Percentiles rank a stretch among this genome's conserved stretches.
These are phyloP conservation scores for Neurospora discreta DNA, from an alignment of 495 filamentous ascomycete species.

Conservation along the genomic window DNA sequence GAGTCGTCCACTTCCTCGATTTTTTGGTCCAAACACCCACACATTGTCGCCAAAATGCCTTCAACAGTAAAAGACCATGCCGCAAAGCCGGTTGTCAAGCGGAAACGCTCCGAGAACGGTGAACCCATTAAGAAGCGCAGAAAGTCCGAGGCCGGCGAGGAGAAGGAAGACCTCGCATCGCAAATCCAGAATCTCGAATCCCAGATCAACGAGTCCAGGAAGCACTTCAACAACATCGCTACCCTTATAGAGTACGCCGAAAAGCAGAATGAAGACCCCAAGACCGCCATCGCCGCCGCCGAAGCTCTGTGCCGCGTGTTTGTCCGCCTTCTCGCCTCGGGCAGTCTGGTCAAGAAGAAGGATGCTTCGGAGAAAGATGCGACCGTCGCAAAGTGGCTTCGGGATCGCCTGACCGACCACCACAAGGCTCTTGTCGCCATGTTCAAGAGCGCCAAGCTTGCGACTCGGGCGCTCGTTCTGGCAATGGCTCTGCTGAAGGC, in stretches of 20 bases:
- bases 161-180: slow-evolving; percentile 33
- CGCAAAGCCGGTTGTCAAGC: slow-evolving; percentile 25
- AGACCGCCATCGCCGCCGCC: slow-evolving; percentile 44
- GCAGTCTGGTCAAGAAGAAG: slow-evolving; percentile 52
- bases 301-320: slow-evolving; percentile 87
- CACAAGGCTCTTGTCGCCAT: slow-evolving; percentile 43
- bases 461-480: slow-evolving; percentile 56
- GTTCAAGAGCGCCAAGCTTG: slow-evolving; percentile 40
- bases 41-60: slow-evolving; percentile 13
- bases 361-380: slow-evolving; percentile 58
- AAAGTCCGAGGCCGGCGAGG: slow-evolving; percentile 25
- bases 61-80: slow-evolving; percentile 10
- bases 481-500: slow-evolving; percentile 77
- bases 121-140: slow-evolving; percentile 39
- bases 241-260: slow-evolving; percentile 53
- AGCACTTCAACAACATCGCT: slow-evolving; percentile 88
- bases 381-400: slow-evolving; percentile 69
- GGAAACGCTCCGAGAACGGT: slow-evolving; percentile 35
- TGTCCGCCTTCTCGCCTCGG: slow-evolving; percentile 65
- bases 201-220: slow-evolving; percentile 70
- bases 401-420: slow-evolving; percentile 60
- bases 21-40: background rate
- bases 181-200: slow-evolving; percentile 60
- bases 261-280: slow-evolving; percentile 23
- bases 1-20: background rate